Percentiles rank a stretch among this genome's conserved stretches.
These are phyloP conservation scores for Psilocybe sp. DNA, from an alignment of 768 basidiomycete species.

Conservation along the genomic window DNA sequence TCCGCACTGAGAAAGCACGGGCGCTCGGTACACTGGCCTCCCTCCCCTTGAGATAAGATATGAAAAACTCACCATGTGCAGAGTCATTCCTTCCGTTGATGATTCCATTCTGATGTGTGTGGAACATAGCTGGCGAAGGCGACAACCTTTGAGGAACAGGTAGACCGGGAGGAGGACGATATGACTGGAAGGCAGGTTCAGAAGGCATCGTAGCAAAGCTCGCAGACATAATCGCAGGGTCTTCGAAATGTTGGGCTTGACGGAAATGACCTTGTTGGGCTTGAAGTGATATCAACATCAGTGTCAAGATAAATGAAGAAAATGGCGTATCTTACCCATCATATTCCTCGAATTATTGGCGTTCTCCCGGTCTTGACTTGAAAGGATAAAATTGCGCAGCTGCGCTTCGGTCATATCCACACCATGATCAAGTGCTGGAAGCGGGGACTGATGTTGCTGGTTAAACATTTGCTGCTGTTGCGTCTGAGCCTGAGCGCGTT, in stretches of 20 bases:
- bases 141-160: constrained; percentile 36
- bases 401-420: constrained; percentile 67
- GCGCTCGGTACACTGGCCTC: constrained; percentile 86
- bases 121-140: constrained; percentile 18
- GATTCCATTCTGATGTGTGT: constrained; percentile 17
- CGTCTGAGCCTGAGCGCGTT: constrained; percentile 35
- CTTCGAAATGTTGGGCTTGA: constrained; percentile 51
- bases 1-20: constrained; percentile 89
- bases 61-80: constrained; percentile 66
- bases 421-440: constrained; percentile 53
- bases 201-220: constrained; percentile 47
- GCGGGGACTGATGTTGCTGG: constrained; percentile 39
- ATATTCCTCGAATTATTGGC: constrained; percentile 16
- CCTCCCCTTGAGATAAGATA: constrained; percentile 63
- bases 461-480: constrained; percentile 20
- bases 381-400: constrained; percentile 72
- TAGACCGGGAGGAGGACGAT: constrained; percentile 72
- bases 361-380: constrained; percentile 56
- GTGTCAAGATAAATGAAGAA: neutral
- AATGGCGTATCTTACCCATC: constrained; percentile 17
- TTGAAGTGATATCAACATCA: constrained; percentile 9
- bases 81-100: constrained; percentile 32
- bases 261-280: constrained; percentile 14
- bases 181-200: constrained; percentile 30
- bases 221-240: constrained; percentile 81